Conservation (phyloP, 2,329 filamentous ascomycete genomes). For the Ceratocystis variospora region DNA sequence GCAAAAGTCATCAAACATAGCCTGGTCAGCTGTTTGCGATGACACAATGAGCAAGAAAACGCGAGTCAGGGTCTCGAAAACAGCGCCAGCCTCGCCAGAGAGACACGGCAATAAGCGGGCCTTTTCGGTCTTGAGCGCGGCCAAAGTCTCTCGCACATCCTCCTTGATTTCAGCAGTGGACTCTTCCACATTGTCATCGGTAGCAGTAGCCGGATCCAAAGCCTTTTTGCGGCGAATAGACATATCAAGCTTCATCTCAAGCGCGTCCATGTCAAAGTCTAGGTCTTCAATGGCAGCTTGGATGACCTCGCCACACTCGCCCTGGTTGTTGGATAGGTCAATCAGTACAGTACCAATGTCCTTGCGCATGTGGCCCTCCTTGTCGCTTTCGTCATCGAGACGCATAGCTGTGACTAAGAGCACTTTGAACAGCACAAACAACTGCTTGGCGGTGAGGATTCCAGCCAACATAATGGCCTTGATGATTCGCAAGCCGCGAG, state of each 20-base stretch:
- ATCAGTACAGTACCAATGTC: conserved; percentile 55
- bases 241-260: conserved; percentile 62
- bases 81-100: conserved; percentile 33
- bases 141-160: conserved; percentile 30
- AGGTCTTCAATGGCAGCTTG: conserved; percentile 51
- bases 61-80: conserved; percentile 46
- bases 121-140: conserved; percentile 28
- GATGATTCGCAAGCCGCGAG: conserved; percentile 43
- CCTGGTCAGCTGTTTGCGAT: conserved; percentile 29
- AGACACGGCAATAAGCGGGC: conserved; percentile 39
- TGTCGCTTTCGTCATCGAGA: conserved; percentile 41
- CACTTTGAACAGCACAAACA: conserved; percentile 50
- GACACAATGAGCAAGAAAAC: conserved; percentile 43
- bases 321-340: conserved; percentile 45
- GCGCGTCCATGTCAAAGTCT: conserved; percentile 56
- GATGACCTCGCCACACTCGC: conserved; percentile 48
- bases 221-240: conserved; percentile 47
- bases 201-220: conserved; percentile 32
- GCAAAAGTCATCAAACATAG: conserved; percentile 39
- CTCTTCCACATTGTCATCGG: conserved; percentile 38
- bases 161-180: conserved; percentile 25
- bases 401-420: conserved; percentile 47
- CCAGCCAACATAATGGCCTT: conserved; percentile 46
- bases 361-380: conserved; percentile 43
- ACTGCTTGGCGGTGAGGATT: conserved; percentile 49